phyloP scores from a whole-genome alignment of 2,329 filamentous ascomycete species.

The Orbilia brochopaga region DNA sequence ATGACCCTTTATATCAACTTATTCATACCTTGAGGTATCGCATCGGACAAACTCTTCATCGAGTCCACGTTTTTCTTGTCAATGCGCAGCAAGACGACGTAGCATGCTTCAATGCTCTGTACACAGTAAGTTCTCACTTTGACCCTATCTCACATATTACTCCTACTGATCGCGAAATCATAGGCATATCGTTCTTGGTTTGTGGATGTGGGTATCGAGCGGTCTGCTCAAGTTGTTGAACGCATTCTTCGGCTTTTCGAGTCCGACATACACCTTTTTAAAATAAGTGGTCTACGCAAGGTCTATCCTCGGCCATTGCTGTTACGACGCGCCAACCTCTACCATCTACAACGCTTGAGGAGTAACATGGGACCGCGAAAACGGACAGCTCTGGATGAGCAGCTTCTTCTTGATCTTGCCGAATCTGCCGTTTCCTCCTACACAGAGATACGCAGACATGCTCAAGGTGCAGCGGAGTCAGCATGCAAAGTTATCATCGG shows the following conservation, averaged over 20 bases:
- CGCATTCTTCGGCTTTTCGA: constrained; percentile 82
- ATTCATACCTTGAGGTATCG: constrained; percentile 82
- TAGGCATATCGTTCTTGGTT: constrained; percentile 88
- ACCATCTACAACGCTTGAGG: constrained; percentile 89
- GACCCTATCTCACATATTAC: background rate
- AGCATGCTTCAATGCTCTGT: constrained; percentile 88
- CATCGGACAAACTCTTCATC: constrained; percentile 79
- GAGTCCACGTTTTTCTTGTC: constrained; percentile 81
- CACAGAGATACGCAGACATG: constrained; percentile 91
- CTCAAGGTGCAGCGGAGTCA: constrained; percentile 89
- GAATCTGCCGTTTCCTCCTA: constrained; percentile 90
- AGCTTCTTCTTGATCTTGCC: constrained; percentile 81
- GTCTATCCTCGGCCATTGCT: constrained; percentile 91
- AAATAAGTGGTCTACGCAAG: constrained; percentile 89
- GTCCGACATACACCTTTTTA: constrained; percentile 88
- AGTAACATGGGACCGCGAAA: constrained; percentile 89
- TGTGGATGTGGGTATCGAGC: constrained; percentile 93
- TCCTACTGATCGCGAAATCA: constrained; percentile 11
- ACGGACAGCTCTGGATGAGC: constrained; percentile 88
- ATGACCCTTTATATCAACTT: constrained; percentile 70
- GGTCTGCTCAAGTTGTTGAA: constrained; percentile 91
- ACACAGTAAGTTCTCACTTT: constrained; percentile 64
- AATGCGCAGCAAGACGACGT: constrained; percentile 93
- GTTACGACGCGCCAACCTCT: constrained; percentile 89
- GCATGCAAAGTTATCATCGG: constrained; percentile 90